A percentile compares a stretch with the other conserved stretches of the same genome.
Evolutionary conservation across 116 monocot species (phyloP).

Genomic region (Thalassia testudinum): DNA sequence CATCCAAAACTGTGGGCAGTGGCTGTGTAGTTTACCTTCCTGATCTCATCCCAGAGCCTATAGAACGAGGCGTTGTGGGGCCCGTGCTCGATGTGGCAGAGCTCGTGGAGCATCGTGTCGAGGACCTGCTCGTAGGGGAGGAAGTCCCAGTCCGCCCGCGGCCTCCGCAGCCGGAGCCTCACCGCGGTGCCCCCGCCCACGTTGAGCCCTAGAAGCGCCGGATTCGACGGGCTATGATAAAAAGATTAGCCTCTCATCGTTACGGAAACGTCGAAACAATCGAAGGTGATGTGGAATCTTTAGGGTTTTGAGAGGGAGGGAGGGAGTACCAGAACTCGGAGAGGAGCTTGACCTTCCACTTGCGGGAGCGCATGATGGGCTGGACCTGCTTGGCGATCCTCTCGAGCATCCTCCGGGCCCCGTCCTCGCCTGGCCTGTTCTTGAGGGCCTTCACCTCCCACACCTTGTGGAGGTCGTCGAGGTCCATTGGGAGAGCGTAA

Average conservation of each 20-base stretch:
- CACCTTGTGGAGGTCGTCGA: slow-evolving; percentile 66
- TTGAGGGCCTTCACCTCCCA: slow-evolving; percentile 71
- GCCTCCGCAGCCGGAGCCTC: slow-evolving; percentile 55
- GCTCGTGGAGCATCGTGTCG: slow-evolving; percentile 92
- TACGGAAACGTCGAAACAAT: neutral
- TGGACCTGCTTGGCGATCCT: slow-evolving; percentile 74
- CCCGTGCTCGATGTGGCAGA: slow-evolving; percentile 66
- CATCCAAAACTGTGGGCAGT: too few relatives aligned
- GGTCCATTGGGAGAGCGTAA: slow-evolving; percentile 18
- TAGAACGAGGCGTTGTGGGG: slow-evolving; percentile 77
- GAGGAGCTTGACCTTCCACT: slow-evolving; percentile 76
- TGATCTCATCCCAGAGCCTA: slow-evolving; percentile 82
- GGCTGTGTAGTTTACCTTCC: slow-evolving; percentile 61
- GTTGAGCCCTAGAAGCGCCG: slow-evolving; percentile 53
- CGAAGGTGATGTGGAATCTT: too few relatives aligned
- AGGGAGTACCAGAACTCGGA: slow-evolving; percentile 69
- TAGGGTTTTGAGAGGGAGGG: neutral
- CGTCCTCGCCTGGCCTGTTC: slow-evolving; percentile 51
- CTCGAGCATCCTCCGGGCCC: slow-evolving; percentile 43
- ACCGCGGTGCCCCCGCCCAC: slow-evolving; percentile 52
- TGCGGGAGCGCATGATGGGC: slow-evolving; percentile 72
- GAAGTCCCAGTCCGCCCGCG: slow-evolving; percentile 53
- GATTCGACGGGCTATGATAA: slow-evolving; percentile 36
- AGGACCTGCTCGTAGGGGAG: slow-evolving; percentile 79
- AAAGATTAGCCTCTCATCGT: neutral